Conservation (phyloP, 2,329 filamentous ascomycete species). For the Cordyceps pruinosa region DNA sequence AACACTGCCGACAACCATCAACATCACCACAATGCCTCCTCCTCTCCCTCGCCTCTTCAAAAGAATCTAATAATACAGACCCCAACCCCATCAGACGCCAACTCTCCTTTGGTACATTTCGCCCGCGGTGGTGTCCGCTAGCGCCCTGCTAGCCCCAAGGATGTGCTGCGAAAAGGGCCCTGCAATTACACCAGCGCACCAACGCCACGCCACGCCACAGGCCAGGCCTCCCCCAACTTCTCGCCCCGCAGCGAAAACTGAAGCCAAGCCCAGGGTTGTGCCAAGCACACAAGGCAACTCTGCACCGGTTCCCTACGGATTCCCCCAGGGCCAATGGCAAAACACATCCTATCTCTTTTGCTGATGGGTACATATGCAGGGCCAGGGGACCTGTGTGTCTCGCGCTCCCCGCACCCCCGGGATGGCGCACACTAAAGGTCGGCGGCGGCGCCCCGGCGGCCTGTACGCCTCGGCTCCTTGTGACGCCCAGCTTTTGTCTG, state of each 20-base stretch:
- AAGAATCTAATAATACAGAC: neutral
- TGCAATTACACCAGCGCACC: neutral
- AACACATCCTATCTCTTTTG: too few relatives aligned
- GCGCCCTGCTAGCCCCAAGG: neutral
- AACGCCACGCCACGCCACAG: neutral
- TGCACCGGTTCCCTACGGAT: too few relatives aligned
- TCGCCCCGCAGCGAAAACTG: neutral
- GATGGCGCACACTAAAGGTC: conserved; percentile 4
- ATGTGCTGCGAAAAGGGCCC: neutral
- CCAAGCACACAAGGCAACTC: too few relatives aligned
- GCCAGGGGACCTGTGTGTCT: too few relatives aligned
- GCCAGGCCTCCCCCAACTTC: neutral
- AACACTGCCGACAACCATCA: neutral
- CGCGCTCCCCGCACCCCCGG: neutral
- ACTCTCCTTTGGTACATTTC: conserved; percentile 6
- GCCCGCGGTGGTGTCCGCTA: neutral
- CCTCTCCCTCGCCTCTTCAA: neutral
- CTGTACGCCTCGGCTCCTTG: conserved; percentile 10
- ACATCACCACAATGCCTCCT: neutral
- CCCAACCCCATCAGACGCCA: conserved; percentile 3
- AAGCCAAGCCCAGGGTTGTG: too few relatives aligned
- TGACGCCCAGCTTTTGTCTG: neutral
- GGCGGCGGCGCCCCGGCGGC: neutral
- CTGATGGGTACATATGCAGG: neutral
- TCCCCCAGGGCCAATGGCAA: too few relatives aligned